Evolutionary conservation across 805 yeast genomes (phyloP), one percentile per base, ranked within the genome.

Genomic region (Yarrowia sp.): DNA sequence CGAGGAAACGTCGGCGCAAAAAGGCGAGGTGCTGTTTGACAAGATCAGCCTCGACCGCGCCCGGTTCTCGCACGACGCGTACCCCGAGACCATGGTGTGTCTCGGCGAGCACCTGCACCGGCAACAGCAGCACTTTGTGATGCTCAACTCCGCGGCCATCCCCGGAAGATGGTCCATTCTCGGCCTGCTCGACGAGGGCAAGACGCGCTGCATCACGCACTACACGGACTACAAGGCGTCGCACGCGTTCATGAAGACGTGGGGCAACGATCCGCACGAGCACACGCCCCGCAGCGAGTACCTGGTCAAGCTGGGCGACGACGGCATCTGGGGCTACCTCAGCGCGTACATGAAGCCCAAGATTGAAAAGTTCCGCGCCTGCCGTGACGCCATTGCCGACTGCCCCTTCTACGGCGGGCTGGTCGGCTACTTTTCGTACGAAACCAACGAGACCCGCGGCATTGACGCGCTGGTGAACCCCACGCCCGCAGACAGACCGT

Each of bases 91-190:
- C 24, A 41, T 32, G 41, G 35, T 58, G 5, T 33, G 51, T 25
- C 18, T 58, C 18, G 62, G 62, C 2, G 53, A 58, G 19, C 35
- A 33, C 13, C 33, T 58, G 5, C 21, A 16, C 24, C 27, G 22
- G 1, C 14, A 42, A 16, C n/a, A 42, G 6, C 67, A 76, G 31
- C 83, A 87, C 62, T 81, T 88, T 66, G 71, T 87, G 4, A 72
- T 88, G 4, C 77, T 90, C 36, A 87, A 90, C 68, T 87, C 96
- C 35, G 96, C 96, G 0, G 81, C 96, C 0, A 70, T 79, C 1
- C 96, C 97, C 0, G 97, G 98, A 0, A 80, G 84, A 63, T 90
- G 96, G 93, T 84, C 96, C 0, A 84, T 94, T 5, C 81, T 94
- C 61, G 97, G 96, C 0, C 66, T 90, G 0, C 66, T 73, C 7